phyloP scores from a whole-genome alignment of 1,139 yeast species.

The Hemisphaericaspora xylofermentans region DNA sequence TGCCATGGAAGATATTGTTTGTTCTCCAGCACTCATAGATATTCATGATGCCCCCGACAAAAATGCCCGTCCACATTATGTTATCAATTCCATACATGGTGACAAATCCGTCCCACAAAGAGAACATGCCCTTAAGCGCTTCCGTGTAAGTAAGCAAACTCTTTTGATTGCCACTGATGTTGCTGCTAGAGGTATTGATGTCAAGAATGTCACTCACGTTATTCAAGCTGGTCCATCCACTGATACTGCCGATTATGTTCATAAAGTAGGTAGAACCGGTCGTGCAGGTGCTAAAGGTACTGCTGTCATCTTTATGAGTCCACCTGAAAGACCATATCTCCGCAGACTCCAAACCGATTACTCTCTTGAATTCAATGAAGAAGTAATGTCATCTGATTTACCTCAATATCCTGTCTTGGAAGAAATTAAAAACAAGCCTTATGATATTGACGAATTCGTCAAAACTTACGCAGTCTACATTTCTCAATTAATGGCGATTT shows the following conservation, averaged over 20 bases:
- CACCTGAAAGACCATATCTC: slow-evolving; percentile 49
- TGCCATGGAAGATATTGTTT: slow-evolving; percentile 17
- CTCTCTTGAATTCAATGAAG: slow-evolving; percentile 49
- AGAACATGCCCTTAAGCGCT: slow-evolving; percentile 34
- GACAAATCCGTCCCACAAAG: slow-evolving; percentile 40
- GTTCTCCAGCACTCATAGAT: too few relatives aligned
- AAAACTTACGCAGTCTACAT: slow-evolving; percentile 36
- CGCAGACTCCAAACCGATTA: slow-evolving; percentile 41
- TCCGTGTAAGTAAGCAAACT: slow-evolving; percentile 52
- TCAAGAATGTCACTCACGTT: slow-evolving; percentile 81
- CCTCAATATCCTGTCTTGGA: slow-evolving; percentile 10
- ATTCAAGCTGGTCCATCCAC: slow-evolving; percentile 76
- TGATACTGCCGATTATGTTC: slow-evolving; percentile 77
- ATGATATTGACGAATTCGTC: slow-evolving; percentile 19
- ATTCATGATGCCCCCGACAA: not conserved
- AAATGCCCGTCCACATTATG: not conserved
- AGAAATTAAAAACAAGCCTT: slow-evolving; percentile 14
- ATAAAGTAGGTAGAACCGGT: slow-evolving; percentile 95
- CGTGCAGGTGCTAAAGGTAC: slow-evolving; percentile 84
- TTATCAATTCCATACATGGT: slow-evolving; percentile 31
- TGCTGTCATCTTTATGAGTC: slow-evolving; percentile 52
- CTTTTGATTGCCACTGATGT: slow-evolving; percentile 85
- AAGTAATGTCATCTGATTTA: slow-evolving; percentile 7
- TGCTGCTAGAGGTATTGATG: slow-evolving; percentile 96
- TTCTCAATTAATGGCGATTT: slow-evolving; percentile 26